A percentile compares a stretch with the other conserved stretches of the same genome.
Evolutionary conservation across 495 filamentous ascomycete species (phyloP).

Genomic region (Penicillium ochrochloron): DNA sequence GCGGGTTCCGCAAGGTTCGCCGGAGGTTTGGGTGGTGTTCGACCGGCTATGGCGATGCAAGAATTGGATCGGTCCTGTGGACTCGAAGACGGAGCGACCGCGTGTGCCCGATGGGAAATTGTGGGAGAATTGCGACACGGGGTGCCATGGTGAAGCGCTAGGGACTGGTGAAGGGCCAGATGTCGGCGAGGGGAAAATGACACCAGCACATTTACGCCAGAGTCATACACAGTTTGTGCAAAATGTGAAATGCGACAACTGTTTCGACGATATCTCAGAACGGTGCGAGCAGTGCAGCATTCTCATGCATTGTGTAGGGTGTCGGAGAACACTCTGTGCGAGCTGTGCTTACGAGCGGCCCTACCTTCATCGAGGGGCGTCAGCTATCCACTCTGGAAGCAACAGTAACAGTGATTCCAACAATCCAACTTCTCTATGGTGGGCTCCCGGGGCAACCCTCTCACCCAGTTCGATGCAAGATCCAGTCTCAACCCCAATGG

Average conservation of each 20-base stretch:
- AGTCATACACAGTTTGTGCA: slow-evolving; percentile 60
- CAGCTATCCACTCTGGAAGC: slow-evolving; percentile 19
- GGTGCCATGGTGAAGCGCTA: slow-evolving; percentile 59
- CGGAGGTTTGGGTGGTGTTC: slow-evolving; percentile 67
- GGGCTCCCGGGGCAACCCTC: slow-evolving; percentile 57
- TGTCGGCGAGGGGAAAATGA: slow-evolving; percentile 58
- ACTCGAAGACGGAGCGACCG: slow-evolving; percentile 21
- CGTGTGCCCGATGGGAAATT: slow-evolving; percentile 51
- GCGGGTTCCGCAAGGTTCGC: slow-evolving; percentile 54
- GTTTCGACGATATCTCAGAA: slow-evolving; percentile 56
- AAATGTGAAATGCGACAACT: slow-evolving; percentile 58
- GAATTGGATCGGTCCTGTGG: slow-evolving; percentile 59
- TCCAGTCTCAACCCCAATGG: slow-evolving; percentile 32
- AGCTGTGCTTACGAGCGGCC: slow-evolving; percentile 64
- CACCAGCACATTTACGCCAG: slow-evolving; percentile 57
- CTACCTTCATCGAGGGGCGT: slow-evolving; percentile 43
- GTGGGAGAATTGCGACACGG: slow-evolving; percentile 63
- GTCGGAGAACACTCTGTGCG: slow-evolving; percentile 64
- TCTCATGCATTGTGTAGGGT: slow-evolving; percentile 66
- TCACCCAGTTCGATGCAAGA: slow-evolving; percentile 65
- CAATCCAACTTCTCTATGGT: slow-evolving; percentile 52
- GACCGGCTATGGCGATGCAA: slow-evolving; percentile 64
- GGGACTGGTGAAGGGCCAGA: slow-evolving; percentile 50
- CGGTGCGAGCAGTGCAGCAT: slow-evolving; percentile 67
- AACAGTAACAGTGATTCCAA: slow-evolving; percentile 6